Percentiles rank a stretch among this genome's conserved stretches.
These are phyloP conservation scores for Colletotrichum sublineola DNA, from an alignment of 2,329 filamentous ascomycete genomes.

Conservation along the genomic window DNA sequence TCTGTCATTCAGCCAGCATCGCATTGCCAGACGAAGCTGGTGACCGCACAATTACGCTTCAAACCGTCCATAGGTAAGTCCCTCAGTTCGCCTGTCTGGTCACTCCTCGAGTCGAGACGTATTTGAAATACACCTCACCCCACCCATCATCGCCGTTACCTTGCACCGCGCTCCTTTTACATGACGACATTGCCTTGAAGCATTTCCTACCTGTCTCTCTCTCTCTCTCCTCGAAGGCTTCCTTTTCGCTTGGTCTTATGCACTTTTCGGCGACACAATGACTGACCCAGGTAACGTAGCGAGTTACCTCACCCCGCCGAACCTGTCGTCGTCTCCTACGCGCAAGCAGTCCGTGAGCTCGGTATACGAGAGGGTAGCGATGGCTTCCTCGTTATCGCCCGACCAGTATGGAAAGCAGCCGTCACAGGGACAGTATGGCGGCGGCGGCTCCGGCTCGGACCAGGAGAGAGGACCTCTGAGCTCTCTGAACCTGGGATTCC, in stretches of 20 bases:
- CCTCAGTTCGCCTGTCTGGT: slow-evolving; percentile 5
- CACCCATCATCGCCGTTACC: background rate
- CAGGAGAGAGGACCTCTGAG: slow-evolving; percentile 57
- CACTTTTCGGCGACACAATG: slow-evolving; percentile 41
- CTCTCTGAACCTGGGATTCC: slow-evolving; percentile 69
- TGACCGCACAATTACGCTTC: slow-evolving; percentile 25
- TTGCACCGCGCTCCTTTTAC: background rate
- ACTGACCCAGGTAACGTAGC: slow-evolving; percentile 54
- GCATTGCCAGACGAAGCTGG: slow-evolving; percentile 37
- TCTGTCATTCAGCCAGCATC: slow-evolving; percentile 3
- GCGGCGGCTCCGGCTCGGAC: slow-evolving; percentile 36
- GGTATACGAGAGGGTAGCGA: slow-evolving; percentile 52
- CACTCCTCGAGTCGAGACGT: slow-evolving; percentile 6
- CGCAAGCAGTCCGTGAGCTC: slow-evolving; percentile 50
- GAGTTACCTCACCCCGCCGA: slow-evolving; percentile 54
- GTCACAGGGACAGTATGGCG: slow-evolving; percentile 46
- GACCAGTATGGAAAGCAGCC: slow-evolving; percentile 49
- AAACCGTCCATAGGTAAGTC: slow-evolving; percentile 35
- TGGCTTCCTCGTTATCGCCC: slow-evolving; percentile 64
- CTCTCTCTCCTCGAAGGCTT: slow-evolving; percentile 2
- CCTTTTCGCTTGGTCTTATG: background rate
- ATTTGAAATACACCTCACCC: slow-evolving; percentile 23
- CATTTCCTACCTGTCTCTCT: background rate
- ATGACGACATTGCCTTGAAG: slow-evolving; percentile 25
- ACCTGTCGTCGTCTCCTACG: slow-evolving; percentile 50